Percentiles rank a stretch among this genome's conserved stretches.
Evolutionary conservation across 257 asterid genomes (phyloP).

Genomic region (Cynanchum wilfordii): DNA sequence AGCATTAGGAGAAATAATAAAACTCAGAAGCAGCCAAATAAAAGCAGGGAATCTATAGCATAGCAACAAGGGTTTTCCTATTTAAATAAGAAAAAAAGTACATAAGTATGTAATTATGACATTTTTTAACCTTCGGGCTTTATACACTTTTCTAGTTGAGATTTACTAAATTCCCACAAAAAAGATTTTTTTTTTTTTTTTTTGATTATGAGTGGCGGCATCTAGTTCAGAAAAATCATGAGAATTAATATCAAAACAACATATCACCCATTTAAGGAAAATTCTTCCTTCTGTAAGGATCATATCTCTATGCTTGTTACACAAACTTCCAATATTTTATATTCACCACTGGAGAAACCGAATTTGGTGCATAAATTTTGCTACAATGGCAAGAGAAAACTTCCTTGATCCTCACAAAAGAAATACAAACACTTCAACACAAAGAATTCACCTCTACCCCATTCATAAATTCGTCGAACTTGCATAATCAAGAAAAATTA

Average conservation of each 20-base stretch:
- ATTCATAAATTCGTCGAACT: neutral
- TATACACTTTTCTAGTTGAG: neutral
- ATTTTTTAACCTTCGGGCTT: neutral
- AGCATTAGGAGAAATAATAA: constrained; percentile 9
- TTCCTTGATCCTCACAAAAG: neutral
- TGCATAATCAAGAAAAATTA: neutral
- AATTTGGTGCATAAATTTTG: neutral
- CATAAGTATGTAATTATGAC: neutral
- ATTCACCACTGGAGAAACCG: neutral
- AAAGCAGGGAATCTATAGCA: neutral
- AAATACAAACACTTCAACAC: neutral
- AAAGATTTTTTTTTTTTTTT: neutral
- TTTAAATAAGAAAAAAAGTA: neutral
- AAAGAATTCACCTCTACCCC: neutral
- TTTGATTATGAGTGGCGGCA: neutral
- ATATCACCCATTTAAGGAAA: neutral
- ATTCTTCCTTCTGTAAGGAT: neutral
- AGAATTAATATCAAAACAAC: neutral
- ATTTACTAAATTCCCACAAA: neutral
- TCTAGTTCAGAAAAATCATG: neutral
- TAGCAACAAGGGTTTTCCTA: too few species aligned
- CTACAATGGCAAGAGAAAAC: neutral
- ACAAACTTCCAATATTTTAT: neutral
- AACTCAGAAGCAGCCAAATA: neutral
- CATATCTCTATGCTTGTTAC: neutral